A percentile compares a stretch with the other conserved stretches of the same genome.
Conservation (phyloP, 2,329 filamentous ascomycete species). For the Penicillium sp. region DNA sequence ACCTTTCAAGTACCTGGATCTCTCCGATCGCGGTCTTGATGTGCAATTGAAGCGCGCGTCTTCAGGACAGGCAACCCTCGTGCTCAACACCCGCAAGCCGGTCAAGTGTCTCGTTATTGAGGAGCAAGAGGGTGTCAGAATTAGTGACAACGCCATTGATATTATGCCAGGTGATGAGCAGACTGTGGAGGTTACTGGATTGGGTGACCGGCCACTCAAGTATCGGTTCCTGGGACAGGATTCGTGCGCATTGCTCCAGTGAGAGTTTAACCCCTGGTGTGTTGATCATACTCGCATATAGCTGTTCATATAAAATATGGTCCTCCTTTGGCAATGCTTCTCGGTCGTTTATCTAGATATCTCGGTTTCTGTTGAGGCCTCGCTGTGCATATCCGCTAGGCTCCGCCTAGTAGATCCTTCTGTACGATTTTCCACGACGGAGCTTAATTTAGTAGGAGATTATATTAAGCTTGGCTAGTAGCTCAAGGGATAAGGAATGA, state of each 20-base stretch:
- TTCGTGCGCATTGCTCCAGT: conserved; percentile 8
- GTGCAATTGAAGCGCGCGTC: conserved; percentile 43
- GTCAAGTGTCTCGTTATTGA: conserved; percentile 64
- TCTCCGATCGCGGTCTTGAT: conserved; percentile 54
- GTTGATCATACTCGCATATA: neutral
- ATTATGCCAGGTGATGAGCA: conserved; percentile 62
- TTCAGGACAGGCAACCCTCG: conserved; percentile 33
- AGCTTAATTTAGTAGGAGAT: too few relatives aligned
- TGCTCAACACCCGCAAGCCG: conserved; percentile 53
- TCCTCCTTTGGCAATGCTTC: neutral
- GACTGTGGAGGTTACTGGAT: conserved; percentile 32
- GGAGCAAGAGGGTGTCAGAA: conserved; percentile 56
- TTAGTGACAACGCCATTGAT: conserved; percentile 61
- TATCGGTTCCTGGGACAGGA: conserved; percentile 34
- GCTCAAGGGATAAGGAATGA: too few relatives aligned
- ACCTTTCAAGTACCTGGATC: conserved; percentile 61
- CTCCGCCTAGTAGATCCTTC: too few relatives aligned
- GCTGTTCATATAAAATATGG: neutral
- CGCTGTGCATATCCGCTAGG: too few relatives aligned
- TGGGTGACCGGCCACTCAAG: conserved; percentile 22
- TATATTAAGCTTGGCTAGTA: too few relatives aligned
- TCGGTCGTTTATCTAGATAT: too few relatives aligned
- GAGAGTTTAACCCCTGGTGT: neutral
- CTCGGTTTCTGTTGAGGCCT: too few relatives aligned
- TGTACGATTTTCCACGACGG: too few relatives aligned